Conservation (phyloP, 208 protist genomes). For the Trypanosoma cruzi region DNA sequence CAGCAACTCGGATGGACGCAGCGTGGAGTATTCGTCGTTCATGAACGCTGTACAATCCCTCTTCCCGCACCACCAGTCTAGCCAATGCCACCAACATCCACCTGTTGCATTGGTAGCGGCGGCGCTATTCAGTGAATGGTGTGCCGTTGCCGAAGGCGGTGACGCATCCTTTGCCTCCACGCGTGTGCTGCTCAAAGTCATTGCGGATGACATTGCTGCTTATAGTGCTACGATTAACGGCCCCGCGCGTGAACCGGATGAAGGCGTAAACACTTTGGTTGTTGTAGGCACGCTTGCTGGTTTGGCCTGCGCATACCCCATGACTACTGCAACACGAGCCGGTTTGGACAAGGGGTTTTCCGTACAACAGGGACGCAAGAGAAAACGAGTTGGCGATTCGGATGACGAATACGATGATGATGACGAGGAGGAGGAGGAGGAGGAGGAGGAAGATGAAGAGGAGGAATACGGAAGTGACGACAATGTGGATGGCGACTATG, state of each 20-base stretch:
- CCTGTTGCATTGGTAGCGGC: slow-evolving; percentile 20
- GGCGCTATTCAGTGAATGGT: slow-evolving; percentile 34
- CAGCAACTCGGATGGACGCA: neutral
- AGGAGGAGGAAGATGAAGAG: slow-evolving; percentile 14
- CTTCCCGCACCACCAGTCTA: neutral
- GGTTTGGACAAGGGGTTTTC: neutral
- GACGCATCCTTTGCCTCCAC: slow-evolving; percentile 39
- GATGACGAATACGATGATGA: slow-evolving; percentile 21
- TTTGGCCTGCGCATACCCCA: slow-evolving; percentile 31
- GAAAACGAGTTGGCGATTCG: slow-evolving; percentile 10
- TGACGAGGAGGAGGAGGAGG: neutral
- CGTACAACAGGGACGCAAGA: neutral
- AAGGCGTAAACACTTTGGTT: neutral
- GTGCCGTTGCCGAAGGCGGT: slow-evolving; percentile 24
- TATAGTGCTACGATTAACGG: neutral
- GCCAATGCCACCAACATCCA: neutral
- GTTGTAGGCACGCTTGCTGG: slow-evolving; percentile 29
- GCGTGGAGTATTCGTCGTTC: slow-evolving; percentile 9
- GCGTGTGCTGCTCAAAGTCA: slow-evolving; percentile 24
- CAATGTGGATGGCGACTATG: neutral
- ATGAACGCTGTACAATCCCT: slow-evolving; percentile 10
- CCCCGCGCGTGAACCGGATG: neutral
- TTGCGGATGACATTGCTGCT: slow-evolving; percentile 13
- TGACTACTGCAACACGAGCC: slow-evolving; percentile 10
- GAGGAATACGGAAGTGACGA: neutral